These are phyloP conservation scores for Cyclocybe cylindracea DNA, from an alignment of 768 basidiomycete species.

Conservation along the genomic window DNA sequence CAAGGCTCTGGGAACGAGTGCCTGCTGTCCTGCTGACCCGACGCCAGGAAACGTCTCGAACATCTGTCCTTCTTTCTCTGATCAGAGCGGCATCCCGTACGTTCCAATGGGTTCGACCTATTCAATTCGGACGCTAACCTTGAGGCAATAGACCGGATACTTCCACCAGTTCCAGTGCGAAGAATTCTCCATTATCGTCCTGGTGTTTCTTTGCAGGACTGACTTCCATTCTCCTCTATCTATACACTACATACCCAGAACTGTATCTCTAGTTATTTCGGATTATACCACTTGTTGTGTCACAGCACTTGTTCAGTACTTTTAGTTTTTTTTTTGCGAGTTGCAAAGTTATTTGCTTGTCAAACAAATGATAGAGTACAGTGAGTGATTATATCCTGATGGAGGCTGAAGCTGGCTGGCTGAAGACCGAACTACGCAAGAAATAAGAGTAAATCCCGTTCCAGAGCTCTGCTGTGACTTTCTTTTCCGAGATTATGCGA, in stretches of 20 bases:
- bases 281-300: too few species aligned
- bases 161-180: conserved; percentile 14
- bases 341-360: not conserved
- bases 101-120: conserved; percentile 23
- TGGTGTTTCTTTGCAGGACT: conserved; percentile 7
- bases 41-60: conserved; percentile 47
- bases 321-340: too few species aligned
- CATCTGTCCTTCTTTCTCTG: conserved; percentile 74
- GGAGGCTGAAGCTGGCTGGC: too few species aligned
- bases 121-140: not conserved
- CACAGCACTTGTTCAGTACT: too few species aligned
- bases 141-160: conserved; percentile 37
- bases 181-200: not conserved
- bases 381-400: too few species aligned
- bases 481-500: conserved; percentile 18
- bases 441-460: not conserved
- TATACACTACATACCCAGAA: conserved; percentile 2
- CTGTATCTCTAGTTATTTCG: conserved; percentile 2
- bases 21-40: conserved; percentile 75
- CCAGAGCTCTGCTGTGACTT: not conserved
- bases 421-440: too few species aligned
- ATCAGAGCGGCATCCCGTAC: conserved; percentile 63
- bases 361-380: not conserved
- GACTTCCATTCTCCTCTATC: conserved; percentile 11
- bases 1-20: conserved; percentile 51